Evolutionary conservation across 768 basidiomycete species (phyloP).

Genomic region (Mycena vitilis): DNA sequence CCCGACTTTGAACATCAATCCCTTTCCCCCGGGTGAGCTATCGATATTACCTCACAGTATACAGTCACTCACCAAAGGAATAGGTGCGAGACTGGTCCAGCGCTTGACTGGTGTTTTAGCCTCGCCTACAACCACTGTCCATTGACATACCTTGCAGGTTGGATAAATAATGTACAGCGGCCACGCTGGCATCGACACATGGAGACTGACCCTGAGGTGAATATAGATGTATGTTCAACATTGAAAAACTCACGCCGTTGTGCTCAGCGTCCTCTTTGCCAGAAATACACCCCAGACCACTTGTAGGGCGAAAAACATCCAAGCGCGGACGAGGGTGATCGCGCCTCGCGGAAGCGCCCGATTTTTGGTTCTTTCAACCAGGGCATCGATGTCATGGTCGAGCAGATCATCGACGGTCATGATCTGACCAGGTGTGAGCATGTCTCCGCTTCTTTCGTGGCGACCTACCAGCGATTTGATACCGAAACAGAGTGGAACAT

Average conservation of each 20-base stretch:
- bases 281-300: conserved; percentile 39
- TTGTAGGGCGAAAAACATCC: conserved; percentile 44
- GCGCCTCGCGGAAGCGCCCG: conserved; percentile 43
- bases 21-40: conserved; percentile 33
- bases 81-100: conserved; percentile 44
- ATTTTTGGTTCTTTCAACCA: conserved; percentile 42
- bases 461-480: conserved; percentile 44
- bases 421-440: conserved; percentile 35
- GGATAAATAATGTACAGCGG: conserved; percentile 47
- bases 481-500: conserved; percentile 45
- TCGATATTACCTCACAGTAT: no score
- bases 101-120: conserved; percentile 28
- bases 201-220: conserved; percentile 28
- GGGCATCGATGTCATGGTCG: conserved; percentile 43
- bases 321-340: conserved; percentile 42
- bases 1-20: conserved; percentile 46
- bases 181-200: conserved; percentile 42
- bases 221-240: not conserved
- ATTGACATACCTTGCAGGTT: conserved; percentile 43
- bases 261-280: conserved; percentile 36
- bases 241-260: conserved; percentile 34
- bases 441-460: not conserved
- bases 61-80: conserved; percentile 39
- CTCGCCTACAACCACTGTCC: not conserved
- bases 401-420: conserved; percentile 49